Conservation (phyloP, 2,329 filamentous ascomycete genomes). For the Aspergillus ochraceoroseus region DNA sequence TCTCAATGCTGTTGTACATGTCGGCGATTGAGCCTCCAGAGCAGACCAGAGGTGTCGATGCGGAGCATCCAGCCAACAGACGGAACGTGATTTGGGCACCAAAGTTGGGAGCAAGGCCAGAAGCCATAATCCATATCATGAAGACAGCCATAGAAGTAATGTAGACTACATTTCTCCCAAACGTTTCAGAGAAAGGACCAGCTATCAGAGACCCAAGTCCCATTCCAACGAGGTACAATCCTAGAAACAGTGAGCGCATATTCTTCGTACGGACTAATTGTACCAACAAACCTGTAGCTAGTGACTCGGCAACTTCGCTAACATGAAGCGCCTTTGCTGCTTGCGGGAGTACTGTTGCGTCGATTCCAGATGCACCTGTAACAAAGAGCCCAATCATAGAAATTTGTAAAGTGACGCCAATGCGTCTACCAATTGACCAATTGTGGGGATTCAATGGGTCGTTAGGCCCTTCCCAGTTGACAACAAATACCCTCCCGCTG, state of each 20-base stretch:
- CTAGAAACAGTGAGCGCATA: slow-evolving; percentile 48
- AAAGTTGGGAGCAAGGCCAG: slow-evolving; percentile 47
- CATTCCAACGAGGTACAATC: slow-evolving; percentile 41
- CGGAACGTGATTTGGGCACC: slow-evolving; percentile 48
- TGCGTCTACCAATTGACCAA: slow-evolving; percentile 30
- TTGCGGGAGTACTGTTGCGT: slow-evolving; percentile 46
- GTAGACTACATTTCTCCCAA: slow-evolving; percentile 49
- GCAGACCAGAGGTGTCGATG: slow-evolving; percentile 43
- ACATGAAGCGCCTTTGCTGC: slow-evolving; percentile 47
- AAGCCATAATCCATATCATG: slow-evolving; percentile 48
- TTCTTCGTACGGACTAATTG: too few relatives aligned
- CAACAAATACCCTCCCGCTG: slow-evolving; percentile 34
- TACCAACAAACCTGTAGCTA: slow-evolving; percentile 42
- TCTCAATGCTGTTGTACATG: slow-evolving; percentile 45
- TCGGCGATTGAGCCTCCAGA: slow-evolving; percentile 46
- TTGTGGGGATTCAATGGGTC: slow-evolving; percentile 40
- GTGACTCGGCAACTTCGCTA: slow-evolving; percentile 48
- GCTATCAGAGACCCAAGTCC: slow-evolving; percentile 47
- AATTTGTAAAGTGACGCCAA: slow-evolving; percentile 43
- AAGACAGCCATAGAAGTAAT: slow-evolving; percentile 45
- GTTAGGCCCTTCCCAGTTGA: slow-evolving; percentile 37
- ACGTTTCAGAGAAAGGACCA: slow-evolving; percentile 48
- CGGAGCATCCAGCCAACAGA: slow-evolving; percentile 49
- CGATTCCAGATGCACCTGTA: slow-evolving; percentile 50
- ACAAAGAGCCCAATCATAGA: slow-evolving; percentile 50